A percentile compares a stretch with the other conserved stretches of the same genome.
Conservation (phyloP, 805 yeast species). For the Metschnikowia continentalis region DNA sequence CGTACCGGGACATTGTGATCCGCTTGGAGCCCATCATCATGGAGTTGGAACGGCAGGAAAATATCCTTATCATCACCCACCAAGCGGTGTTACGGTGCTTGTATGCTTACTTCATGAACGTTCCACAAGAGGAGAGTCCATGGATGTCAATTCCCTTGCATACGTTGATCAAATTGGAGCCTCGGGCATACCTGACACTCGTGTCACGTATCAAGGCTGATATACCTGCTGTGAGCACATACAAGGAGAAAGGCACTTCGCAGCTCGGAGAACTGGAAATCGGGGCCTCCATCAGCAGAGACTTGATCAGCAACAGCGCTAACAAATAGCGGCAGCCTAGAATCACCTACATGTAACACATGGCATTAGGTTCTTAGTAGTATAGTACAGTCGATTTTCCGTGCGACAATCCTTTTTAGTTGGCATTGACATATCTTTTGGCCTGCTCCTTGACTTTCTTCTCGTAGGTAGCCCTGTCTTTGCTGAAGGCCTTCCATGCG, state of each 20-base stretch:
- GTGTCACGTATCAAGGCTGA: conserved; percentile 91
- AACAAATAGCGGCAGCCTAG: not conserved
- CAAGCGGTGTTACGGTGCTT: conserved; percentile 96
- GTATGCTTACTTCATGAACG: conserved; percentile 97
- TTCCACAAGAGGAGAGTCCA: conserved; percentile 94
- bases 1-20: conserved; percentile 91
- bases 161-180: conserved; percentile 88
- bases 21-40: conserved; percentile 95
- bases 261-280: conserved; percentile 51
- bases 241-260: conserved; percentile 88
- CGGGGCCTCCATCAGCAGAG: conserved; percentile 44
- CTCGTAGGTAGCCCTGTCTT: conserved; percentile 65
- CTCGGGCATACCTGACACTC: conserved; percentile 86
- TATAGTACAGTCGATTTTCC: conserved; percentile 5
- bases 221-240: conserved; percentile 96
- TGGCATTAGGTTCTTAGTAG: not conserved
- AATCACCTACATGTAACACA: not conserved
- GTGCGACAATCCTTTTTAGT: conserved; percentile 1
- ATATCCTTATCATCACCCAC: conserved; percentile 91
- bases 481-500: conserved; percentile 83
- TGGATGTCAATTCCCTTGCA: conserved; percentile 99
- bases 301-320: conserved; percentile 40
- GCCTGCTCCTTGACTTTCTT: conserved; percentile 74
- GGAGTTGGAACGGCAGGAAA: conserved; percentile 97
- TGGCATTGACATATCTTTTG: conserved; percentile 43